A percentile compares a stretch with the other conserved stretches of the same genome.
phyloP scores from a whole-genome alignment of 2,329 filamentous ascomycete genomes.

The Verticillium zaregamsianum region DNA sequence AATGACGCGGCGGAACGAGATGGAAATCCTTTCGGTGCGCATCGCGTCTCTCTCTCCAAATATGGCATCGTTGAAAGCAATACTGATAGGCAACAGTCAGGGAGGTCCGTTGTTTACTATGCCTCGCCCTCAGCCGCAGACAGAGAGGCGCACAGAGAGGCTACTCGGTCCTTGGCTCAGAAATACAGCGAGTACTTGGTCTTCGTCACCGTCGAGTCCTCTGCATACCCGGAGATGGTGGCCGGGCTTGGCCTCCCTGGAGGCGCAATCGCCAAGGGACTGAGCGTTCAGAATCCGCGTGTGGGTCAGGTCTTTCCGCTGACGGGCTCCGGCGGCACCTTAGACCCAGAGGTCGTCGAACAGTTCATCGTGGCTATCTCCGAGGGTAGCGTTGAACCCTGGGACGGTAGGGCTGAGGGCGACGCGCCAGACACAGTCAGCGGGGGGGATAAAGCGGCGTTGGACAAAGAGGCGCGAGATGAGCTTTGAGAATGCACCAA shows the following conservation, averaged over 20 bases:
- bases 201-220: constrained; percentile 42
- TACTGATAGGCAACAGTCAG: constrained; percentile 20
- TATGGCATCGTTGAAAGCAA: background rate
- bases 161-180: constrained; percentile 34
- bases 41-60: background rate
- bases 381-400: constrained; percentile 34
- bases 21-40: constrained; percentile 19
- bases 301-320: constrained; percentile 38
- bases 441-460: background rate
- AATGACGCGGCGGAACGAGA: constrained; percentile 40
- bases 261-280: constrained; percentile 18
- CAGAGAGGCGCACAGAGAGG: constrained; percentile 31
- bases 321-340: too few species aligned
- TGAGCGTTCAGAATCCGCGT: constrained; percentile 40
- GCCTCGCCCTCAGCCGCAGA: constrained; percentile 19
- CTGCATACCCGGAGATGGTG: constrained; percentile 40
- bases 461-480: background rate
- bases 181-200: constrained; percentile 42
- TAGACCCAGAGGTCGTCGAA: constrained; percentile 27
- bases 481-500: background rate
- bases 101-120: constrained; percentile 33
- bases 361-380: constrained; percentile 40
- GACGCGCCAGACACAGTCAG: constrained; percentile 6
- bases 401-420: constrained; percentile 19
- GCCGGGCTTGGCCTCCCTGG: constrained; percentile 30